A percentile compares a stretch with the other conserved stretches of the same genome.
phyloP scores from a whole-genome alignment of 2,329 filamentous ascomycete genomes.

The Ascochyta fabae region DNA sequence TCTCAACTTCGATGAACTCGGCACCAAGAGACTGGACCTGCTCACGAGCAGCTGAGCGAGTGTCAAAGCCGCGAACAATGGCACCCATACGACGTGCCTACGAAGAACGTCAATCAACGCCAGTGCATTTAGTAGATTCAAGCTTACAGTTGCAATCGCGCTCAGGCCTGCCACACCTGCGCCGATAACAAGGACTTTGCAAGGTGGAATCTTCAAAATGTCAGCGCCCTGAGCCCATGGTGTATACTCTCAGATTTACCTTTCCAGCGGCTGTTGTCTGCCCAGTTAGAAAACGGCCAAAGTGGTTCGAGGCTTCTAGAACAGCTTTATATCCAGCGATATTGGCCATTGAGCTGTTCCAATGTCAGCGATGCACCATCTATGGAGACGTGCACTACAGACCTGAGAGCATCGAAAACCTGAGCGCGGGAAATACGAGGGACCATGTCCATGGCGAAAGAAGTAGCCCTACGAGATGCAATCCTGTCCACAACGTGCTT shows the following conservation, averaged over 20 bases:
- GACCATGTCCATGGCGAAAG: conserved; percentile 92
- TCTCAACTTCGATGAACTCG: conserved; percentile 86
- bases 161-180: conserved; percentile 88
- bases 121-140: not conserved
- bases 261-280: conserved; percentile 86
- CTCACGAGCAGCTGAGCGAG: conserved; percentile 83
- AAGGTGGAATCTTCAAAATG: conserved; percentile 75
- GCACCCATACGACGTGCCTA: conserved; percentile 81
- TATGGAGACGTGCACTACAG: not conserved
- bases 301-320: conserved; percentile 86
- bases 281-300: conserved; percentile 85
- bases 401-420: conserved; percentile 78
- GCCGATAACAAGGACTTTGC: conserved; percentile 88
- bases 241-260: conserved; percentile 6
- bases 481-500: conserved; percentile 75
- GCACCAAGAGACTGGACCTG: conserved; percentile 90
- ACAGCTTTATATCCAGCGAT: conserved; percentile 94
- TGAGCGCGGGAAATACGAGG: conserved; percentile 89
- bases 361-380: conserved; percentile 13
- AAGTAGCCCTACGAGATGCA: conserved; percentile 72
- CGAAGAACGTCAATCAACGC: not conserved
- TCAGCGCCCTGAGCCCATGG: not conserved
- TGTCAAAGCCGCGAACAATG: conserved; percentile 89
- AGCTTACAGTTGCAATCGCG: conserved; percentile 76
- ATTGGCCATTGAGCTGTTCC: conserved; percentile 84